These are phyloP conservation scores for Verbena officinalis DNA, from an alignment of 257 asterid genomes.

Conservation along the genomic window DNA sequence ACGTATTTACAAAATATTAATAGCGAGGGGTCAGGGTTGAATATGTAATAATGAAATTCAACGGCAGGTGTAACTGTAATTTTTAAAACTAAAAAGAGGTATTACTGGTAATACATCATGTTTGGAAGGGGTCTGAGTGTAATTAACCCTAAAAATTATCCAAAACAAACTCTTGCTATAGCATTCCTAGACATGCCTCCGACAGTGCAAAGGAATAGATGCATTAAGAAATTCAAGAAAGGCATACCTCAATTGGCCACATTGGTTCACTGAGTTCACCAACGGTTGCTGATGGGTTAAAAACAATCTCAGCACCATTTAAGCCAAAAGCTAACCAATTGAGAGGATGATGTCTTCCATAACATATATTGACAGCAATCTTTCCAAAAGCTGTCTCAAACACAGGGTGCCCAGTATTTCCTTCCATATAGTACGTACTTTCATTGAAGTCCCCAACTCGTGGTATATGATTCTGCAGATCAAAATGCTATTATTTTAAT, in stretches of 20 bases:
- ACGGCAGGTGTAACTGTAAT: too few species aligned
- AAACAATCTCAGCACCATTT: conserved; percentile 94
- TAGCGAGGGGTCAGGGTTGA: too few species aligned
- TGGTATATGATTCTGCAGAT: conserved; percentile 91
- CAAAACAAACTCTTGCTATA: not conserved
- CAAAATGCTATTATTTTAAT: conserved; percentile 3
- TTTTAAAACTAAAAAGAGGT: too few species aligned
- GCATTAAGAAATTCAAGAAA: not conserved
- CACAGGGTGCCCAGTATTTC: conserved; percentile 95
- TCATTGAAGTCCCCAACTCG: conserved; percentile 98
- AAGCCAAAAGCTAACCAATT: conserved; percentile 96
- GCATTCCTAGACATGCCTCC: not conserved
- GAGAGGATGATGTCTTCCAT: conserved; percentile 96
- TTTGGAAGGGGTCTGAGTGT: too few species aligned
- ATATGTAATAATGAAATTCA: too few species aligned
- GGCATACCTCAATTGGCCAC: conserved; percentile 97
- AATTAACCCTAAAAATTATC: not conserved
- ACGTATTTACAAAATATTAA: too few species aligned
- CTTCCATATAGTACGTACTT: conserved; percentile 98
- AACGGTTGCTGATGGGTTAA: conserved; percentile 96
- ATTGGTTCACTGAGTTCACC: conserved; percentile 99
- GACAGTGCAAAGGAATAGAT: not conserved
- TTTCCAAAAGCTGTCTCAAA: conserved; percentile 91
- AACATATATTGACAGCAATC: conserved; percentile 92
- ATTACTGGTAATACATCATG: too few species aligned